Percentiles rank a stretch among this genome's conserved stretches.
Evolutionary conservation across 2,329 filamentous ascomycete genomes (phyloP).

Genomic region (Didymella glomerata): DNA sequence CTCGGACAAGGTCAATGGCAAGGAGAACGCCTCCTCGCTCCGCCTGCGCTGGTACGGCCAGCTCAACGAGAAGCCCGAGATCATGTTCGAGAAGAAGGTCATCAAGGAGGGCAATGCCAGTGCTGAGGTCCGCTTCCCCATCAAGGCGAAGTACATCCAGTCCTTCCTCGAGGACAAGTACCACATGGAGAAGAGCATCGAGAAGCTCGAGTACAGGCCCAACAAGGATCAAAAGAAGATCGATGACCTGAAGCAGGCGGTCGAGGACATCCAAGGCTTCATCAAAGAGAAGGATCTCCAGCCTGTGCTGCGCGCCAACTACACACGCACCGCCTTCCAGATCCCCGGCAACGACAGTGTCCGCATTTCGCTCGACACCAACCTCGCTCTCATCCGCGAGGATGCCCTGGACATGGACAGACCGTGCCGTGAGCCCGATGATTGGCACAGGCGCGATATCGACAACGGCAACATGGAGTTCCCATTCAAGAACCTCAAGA

Average conservation of each 20-base stretch:
- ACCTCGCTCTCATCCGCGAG: slow-evolving; percentile 84
- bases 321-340: slow-evolving; percentile 93
- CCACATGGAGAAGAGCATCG: slow-evolving; percentile 87
- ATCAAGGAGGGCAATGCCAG: slow-evolving; percentile 78
- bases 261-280: slow-evolving; percentile 80
- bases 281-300: slow-evolving; percentile 79
- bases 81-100: slow-evolving; percentile 89
- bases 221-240: slow-evolving; percentile 72
- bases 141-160: slow-evolving; percentile 95
- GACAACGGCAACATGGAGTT: slow-evolving; percentile 84
- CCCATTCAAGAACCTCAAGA: slow-evolving; percentile 85
- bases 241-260: slow-evolving; percentile 73
- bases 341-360: slow-evolving; percentile 91
- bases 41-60: slow-evolving; percentile 93
- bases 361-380: slow-evolving; percentile 90
- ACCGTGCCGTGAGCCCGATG: slow-evolving; percentile 85
- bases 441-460: slow-evolving; percentile 93
- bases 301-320: slow-evolving; percentile 89
- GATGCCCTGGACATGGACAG: slow-evolving; percentile 78
- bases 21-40: slow-evolving; percentile 79
- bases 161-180: slow-evolving; percentile 87
- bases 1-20: slow-evolving; percentile 79
- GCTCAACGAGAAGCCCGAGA: slow-evolving; percentile 77
- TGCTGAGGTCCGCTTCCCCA: slow-evolving; percentile 79
- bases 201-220: slow-evolving; percentile 82